Percentiles rank a stretch among this genome's conserved stretches.
These are phyloP conservation scores for Trichoderma asperelloides DNA, from an alignment of 495 filamentous ascomycete genomes.

Conservation along the genomic window DNA sequence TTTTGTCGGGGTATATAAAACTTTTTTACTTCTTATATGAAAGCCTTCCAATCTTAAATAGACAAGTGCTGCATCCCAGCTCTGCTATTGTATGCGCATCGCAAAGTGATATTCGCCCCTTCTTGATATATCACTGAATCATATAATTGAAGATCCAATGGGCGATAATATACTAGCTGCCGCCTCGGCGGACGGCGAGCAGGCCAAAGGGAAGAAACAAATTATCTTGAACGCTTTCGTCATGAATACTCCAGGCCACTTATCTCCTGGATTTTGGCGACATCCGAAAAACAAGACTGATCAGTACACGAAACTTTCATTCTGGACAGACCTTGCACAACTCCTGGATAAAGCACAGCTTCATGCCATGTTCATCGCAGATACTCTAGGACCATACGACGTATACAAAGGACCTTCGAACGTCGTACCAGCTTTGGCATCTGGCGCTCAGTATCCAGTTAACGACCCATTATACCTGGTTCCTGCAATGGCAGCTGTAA, in stretches of 20 bases:
- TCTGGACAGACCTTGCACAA: slow-evolving; percentile 50
- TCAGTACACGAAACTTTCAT: slow-evolving; percentile 42
- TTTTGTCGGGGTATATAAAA: not conserved
- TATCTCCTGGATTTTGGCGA: slow-evolving; percentile 53
- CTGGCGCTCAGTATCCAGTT: slow-evolving; percentile 49
- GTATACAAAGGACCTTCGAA: slow-evolving; percentile 45
- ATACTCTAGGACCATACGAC: slow-evolving; percentile 35
- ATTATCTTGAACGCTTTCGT: slow-evolving; percentile 60
- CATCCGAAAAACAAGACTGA: slow-evolving; percentile 45
- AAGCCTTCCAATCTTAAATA: not conserved
- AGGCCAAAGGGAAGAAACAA: slow-evolving; percentile 37
- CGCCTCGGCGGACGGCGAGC: not conserved
- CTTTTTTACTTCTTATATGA: not conserved
- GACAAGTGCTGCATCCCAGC: not conserved
- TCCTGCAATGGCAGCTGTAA: slow-evolving; percentile 48
- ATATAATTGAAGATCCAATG: not conserved
- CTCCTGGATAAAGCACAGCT: slow-evolving; percentile 49
- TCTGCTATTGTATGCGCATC: not conserved
- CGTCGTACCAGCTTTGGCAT: slow-evolving; percentile 34
- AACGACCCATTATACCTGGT: slow-evolving; percentile 46
- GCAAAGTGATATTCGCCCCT: not conserved
- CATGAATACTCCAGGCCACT: slow-evolving; percentile 50
- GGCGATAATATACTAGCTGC: not conserved
- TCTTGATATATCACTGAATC: not conserved
- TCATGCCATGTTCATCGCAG: slow-evolving; percentile 56